These are phyloP conservation scores for Keithomyces neogunnii DNA, from an alignment of 2,329 filamentous ascomycete species.

Conservation along the genomic window DNA sequence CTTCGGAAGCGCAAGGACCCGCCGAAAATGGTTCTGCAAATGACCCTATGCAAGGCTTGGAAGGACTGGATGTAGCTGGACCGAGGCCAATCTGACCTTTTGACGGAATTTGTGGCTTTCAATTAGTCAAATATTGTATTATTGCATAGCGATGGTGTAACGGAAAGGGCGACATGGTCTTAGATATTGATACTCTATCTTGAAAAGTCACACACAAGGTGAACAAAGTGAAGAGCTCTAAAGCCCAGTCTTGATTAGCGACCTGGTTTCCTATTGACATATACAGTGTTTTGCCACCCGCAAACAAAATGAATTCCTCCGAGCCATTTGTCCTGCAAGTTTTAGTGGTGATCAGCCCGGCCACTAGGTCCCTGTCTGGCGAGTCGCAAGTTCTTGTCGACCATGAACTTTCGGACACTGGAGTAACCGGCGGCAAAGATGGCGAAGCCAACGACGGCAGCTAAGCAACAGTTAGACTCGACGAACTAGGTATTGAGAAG, in stretches of 20 bases:
- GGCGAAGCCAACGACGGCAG: constrained; percentile 80
- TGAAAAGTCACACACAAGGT: constrained; percentile 17
- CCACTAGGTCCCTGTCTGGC: constrained; percentile 53
- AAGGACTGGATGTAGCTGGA: constrained; percentile 88
- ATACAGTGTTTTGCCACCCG: constrained; percentile 10
- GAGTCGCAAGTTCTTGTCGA: constrained; percentile 90
- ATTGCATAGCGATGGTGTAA: constrained; percentile 41
- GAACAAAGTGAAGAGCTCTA: constrained; percentile 5
- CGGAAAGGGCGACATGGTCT: constrained; percentile 15
- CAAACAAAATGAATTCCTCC: constrained; percentile 7
- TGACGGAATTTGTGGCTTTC: constrained; percentile 2
- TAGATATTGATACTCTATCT: constrained; percentile 4
- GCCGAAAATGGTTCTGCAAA: constrained; percentile 43
- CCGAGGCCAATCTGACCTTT: constrained; percentile 62
- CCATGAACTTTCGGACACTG: constrained; percentile 67
- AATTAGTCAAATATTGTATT: constrained; percentile 12
- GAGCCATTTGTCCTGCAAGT: not conserved
- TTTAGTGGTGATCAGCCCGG: constrained; percentile 25
- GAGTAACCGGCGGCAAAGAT: constrained; percentile 77
- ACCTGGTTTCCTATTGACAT: constrained; percentile 8
- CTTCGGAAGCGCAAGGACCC: constrained; percentile 11
- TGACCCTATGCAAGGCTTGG: constrained; percentile 93
- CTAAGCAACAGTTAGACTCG: constrained; percentile 31
- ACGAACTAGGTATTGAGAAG: not conserved
- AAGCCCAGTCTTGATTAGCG: constrained; percentile 10